Conservation (phyloP, 2,329 filamentous ascomycete genomes). For the Fusarium sp. region DNA sequence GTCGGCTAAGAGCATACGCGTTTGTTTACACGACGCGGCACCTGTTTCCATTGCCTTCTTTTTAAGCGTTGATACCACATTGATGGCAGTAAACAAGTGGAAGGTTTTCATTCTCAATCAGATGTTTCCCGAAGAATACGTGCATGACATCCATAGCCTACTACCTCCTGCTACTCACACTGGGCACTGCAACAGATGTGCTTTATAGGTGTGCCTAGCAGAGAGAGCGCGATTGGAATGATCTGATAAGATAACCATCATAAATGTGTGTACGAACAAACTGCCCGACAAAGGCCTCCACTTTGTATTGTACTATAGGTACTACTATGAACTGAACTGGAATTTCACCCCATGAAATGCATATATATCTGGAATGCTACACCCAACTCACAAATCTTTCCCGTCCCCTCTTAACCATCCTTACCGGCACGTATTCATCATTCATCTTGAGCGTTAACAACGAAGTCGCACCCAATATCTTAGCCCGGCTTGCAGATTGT, state of each 20-base stretch:
- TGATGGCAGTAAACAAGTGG: background rate
- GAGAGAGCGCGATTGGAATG: background rate
- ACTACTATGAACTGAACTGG: background rate
- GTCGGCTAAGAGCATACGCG: background rate
- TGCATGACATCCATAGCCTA: background rate
- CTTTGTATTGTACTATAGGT: too few relatives aligned
- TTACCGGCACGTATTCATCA: conserved; percentile 71
- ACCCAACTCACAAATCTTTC: conserved; percentile 72
- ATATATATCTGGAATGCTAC: background rate
- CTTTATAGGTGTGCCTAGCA: background rate
- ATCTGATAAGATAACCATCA: background rate
- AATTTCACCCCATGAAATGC: background rate
- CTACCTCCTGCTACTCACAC: background rate
- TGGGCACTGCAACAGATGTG: background rate
- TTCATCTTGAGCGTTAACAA: conserved; percentile 80
- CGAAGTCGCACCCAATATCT: conserved; percentile 68
- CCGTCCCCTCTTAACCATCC: conserved; percentile 75
- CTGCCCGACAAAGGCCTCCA: too few relatives aligned
- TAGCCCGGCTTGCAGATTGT: conserved; percentile 63
- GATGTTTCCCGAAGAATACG: background rate
- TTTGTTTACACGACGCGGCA: background rate
- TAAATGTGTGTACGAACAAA: too few relatives aligned
- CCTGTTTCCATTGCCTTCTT: background rate
- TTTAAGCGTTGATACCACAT: background rate
- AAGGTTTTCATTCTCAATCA: background rate